Percentiles rank a stretch among this genome's conserved stretches.
Conservation (phyloP, 768 basidiomycete species). For the Tremella mesenterica region DNA sequence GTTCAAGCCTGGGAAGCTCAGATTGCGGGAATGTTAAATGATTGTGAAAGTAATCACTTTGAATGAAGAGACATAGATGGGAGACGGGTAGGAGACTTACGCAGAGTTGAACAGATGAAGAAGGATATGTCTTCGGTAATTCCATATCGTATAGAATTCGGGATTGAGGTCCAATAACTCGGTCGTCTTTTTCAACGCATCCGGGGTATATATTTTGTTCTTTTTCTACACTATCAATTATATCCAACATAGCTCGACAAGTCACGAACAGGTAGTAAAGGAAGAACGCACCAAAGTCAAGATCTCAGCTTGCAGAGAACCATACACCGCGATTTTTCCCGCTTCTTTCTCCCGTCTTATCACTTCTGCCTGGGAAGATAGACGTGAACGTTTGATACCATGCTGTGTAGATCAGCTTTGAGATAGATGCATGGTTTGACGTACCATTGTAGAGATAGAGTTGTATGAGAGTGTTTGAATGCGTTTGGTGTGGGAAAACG, state of each 20-base stretch:
- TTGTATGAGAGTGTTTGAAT: too few relatives aligned
- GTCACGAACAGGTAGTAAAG: too few relatives aligned
- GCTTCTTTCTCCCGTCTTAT: conserved; percentile 63
- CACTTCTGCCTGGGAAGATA: conserved; percentile 47
- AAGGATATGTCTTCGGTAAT: conserved; percentile 76
- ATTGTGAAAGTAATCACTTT: background rate
- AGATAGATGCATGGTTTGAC: too few relatives aligned
- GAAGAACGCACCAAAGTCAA: conserved; percentile 55
- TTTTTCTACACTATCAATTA: conserved; percentile 55
- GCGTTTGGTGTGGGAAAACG: too few relatives aligned
- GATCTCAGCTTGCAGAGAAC: conserved; percentile 57
- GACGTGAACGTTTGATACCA: conserved; percentile 43
- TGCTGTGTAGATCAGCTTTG: conserved; percentile 30
- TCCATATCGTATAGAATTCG: conserved; percentile 95
- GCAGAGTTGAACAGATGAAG: conserved; percentile 58
- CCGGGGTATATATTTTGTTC: conserved; percentile 57
- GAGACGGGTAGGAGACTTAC: too few relatives aligned
- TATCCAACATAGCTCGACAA: background rate
- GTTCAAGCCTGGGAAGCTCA: background rate
- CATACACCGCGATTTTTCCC: conserved; percentile 68
- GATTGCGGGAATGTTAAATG: background rate
- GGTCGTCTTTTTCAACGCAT: conserved; percentile 71
- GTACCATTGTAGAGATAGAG: too few relatives aligned
- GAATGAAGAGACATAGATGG: background rate
- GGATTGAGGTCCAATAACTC: conserved; percentile 74